A percentile compares a stretch with the other conserved stretches of the same genome.
phyloP scores from a whole-genome alignment of 164 flowering plant species.

The Umbellularia californica region DNA sequence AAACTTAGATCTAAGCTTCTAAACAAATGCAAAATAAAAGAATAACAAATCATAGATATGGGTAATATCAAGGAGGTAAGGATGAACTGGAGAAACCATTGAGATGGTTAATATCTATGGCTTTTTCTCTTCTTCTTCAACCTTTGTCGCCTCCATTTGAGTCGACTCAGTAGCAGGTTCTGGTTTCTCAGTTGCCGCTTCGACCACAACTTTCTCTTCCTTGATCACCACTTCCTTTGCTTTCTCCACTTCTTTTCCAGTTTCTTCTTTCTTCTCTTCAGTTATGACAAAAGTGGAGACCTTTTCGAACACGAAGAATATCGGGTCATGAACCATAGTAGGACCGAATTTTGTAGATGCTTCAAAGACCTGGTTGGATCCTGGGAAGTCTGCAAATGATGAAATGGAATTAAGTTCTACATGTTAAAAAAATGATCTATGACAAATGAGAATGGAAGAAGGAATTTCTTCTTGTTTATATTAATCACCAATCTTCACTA shows the following conservation, averaged over 20 bases:
- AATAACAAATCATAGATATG: conserved; percentile 13
- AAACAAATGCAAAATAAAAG: conserved; percentile 1
- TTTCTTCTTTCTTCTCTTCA: conserved; percentile 38
- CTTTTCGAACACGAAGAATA: conserved; percentile 65
- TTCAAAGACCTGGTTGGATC: conserved; percentile 61
- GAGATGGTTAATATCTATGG: not conserved
- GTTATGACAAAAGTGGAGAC: conserved; percentile 48
- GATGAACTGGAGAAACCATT: not conserved
- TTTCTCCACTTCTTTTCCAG: conserved; percentile 23
- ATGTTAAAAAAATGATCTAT: too few species aligned
- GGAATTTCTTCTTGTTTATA: not conserved
- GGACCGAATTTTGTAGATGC: conserved; percentile 52
- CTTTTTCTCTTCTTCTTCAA: conserved; percentile 16
- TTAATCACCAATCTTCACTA: conserved; percentile 55
- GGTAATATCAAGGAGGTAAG: not conserved
- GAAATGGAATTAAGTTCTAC: not conserved
- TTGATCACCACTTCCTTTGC: conserved; percentile 36
- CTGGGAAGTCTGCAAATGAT: conserved; percentile 60
- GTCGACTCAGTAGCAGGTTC: conserved; percentile 8
- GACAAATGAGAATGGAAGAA: not conserved
- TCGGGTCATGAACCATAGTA: conserved; percentile 46
- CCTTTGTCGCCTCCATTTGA: conserved; percentile 9
- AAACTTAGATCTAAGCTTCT: too few species aligned
- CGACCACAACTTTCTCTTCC: not conserved
- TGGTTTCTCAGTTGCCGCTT: too few species aligned